phyloP scores from a whole-genome alignment of 352 stramenopile genomes.

The Pythium aquatile region DNA sequence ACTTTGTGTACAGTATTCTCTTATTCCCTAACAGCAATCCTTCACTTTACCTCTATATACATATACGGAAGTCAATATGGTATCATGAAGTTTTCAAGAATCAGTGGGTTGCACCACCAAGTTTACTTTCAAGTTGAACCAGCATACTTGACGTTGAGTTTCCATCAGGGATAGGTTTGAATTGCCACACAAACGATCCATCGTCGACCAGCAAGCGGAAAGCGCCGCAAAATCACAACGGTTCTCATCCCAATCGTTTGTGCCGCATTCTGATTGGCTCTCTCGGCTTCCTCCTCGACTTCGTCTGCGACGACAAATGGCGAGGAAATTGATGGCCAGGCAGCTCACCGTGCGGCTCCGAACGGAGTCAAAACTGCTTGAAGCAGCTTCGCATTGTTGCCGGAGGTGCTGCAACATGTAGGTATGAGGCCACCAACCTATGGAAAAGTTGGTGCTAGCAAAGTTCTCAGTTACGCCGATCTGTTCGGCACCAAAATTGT shows the following conservation, averaged over 20 bases:
- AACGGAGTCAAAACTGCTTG: neutral
- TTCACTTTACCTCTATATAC: too few species aligned
- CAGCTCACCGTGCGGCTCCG: neutral
- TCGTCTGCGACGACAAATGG: conserved; percentile 6
- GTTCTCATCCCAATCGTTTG: conserved; percentile 12
- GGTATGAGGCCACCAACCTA: neutral
- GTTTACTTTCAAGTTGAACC: conserved; percentile 24
- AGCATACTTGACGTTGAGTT: conserved; percentile 31
- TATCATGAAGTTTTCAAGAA: too few species aligned
- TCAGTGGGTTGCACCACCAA: conserved; percentile 9
- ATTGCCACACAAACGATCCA: neutral
- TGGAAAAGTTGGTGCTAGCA: conserved; percentile 3
- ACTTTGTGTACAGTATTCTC: conserved; percentile 11
- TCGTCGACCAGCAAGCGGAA: conserved; percentile 17
- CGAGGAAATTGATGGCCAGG: conserved; percentile 4
- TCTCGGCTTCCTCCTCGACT: conserved; percentile 2
- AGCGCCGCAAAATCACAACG: conserved; percentile 15
- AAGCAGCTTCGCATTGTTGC: conserved; percentile 4
- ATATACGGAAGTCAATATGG: too few species aligned
- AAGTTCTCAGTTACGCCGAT: conserved; percentile 6
- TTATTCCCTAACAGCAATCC: neutral
- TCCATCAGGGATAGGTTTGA: conserved; percentile 23
- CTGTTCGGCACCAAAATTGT: conserved; percentile 1
- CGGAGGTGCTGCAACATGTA: conserved; percentile 1
- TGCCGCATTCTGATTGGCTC: conserved; percentile 5